These are phyloP conservation scores for Scheffersomyces stipitis DNA, from an alignment of 805 yeast genomes.

Conservation along the genomic window DNA sequence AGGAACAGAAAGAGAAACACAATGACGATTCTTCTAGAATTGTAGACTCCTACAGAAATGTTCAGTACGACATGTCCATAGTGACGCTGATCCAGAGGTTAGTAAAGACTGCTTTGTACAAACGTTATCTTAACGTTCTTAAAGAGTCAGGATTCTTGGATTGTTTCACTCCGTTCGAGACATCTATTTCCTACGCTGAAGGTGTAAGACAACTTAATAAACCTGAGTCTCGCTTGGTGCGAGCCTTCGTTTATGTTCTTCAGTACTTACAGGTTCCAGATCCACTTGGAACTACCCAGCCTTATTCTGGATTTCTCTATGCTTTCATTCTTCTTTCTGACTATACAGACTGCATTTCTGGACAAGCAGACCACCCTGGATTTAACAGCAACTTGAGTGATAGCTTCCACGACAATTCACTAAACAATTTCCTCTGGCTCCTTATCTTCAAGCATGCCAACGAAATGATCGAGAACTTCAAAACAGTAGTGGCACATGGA, in stretches of 20 bases:
- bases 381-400: conserved; percentile 17
- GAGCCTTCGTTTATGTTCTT: not conserved
- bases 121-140: not conserved
- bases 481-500: not conserved
- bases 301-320: conserved; percentile 10
- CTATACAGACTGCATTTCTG: conserved; percentile 5
- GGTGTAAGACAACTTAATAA: not conserved
- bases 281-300: not conserved
- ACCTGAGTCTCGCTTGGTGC: no score
- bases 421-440: conserved; percentile 19
- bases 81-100: not conserved
- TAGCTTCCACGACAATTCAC: conserved; percentile 5
- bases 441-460: conserved; percentile 14
- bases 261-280: not conserved
- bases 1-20: not conserved
- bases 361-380: conserved; percentile 21
- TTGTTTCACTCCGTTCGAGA: not conserved
- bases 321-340: conserved; percentile 21
- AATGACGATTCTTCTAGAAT: not conserved
- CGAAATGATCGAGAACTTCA: conserved; percentile 12
- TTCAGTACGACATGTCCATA: not conserved
- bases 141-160: not conserved
- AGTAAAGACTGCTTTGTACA: not conserved
- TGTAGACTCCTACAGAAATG: not conserved
- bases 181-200: not conserved